Conservation (phyloP, 2,329 filamentous ascomycete species). For the Ceratocystis albifundus region DNA sequence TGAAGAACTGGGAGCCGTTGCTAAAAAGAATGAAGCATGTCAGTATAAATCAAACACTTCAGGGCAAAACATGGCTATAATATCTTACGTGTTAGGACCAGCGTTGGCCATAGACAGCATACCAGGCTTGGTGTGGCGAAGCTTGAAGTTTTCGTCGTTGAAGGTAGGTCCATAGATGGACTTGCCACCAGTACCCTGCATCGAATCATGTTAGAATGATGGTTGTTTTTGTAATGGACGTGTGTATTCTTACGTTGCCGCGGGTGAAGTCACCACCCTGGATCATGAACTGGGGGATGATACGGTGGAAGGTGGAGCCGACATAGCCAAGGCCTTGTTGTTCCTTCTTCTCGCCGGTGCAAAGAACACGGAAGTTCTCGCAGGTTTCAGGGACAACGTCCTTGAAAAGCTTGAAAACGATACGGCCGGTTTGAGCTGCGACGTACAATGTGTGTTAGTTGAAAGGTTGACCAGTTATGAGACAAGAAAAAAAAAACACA, state of each 20-base stretch:
- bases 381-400: conserved; percentile 78
- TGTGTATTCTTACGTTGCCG: conserved; percentile 57
- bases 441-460: conserved; percentile 17
- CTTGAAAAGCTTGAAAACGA: conserved; percentile 83
- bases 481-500: background rate
- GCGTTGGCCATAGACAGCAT: conserved; percentile 93
- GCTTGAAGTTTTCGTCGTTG: conserved; percentile 78
- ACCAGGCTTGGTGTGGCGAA: conserved; percentile 62
- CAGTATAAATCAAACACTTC: background rate
- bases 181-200: conserved; percentile 75
- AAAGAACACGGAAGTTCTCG: conserved; percentile 74
- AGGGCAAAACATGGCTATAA: background rate
- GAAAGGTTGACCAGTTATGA: background rate
- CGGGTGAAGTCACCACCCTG: conserved; percentile 94
- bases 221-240: background rate
- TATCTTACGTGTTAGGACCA: conserved; percentile 72
- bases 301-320: conserved; percentile 78
- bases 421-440: conserved; percentile 60
- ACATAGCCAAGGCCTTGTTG: conserved; percentile 75
- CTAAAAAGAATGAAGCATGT: conserved; percentile 41
- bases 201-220: conserved; percentile 11
- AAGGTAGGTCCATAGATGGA: conserved; percentile 96
- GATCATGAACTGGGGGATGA: conserved; percentile 90
- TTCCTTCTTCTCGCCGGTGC: conserved; percentile 65
- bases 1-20: conserved; percentile 97